Evolutionary conservation across 345 rosid species (phyloP).

Genomic region (Moricandia moricandioides): DNA sequence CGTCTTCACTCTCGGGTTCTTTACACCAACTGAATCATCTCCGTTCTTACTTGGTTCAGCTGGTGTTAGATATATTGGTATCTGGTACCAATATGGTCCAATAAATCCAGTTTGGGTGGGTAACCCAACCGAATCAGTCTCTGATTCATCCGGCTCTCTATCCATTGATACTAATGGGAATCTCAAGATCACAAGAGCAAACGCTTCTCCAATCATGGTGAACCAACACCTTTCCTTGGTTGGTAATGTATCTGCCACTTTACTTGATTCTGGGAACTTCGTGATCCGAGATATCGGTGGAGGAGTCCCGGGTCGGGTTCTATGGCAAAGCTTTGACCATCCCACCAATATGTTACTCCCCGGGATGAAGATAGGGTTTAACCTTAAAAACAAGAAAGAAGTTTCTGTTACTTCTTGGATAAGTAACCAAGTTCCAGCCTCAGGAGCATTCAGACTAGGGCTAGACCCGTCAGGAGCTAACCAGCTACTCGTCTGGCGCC

Average conservation of each 20-base stretch:
- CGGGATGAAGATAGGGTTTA: conserved; percentile 64
- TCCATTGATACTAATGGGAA: conserved; percentile 42
- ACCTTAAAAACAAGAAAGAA: conserved; percentile 45
- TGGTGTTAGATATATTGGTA: conserved; percentile 50
- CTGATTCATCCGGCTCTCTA: conserved; percentile 57
- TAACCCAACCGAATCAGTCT: conserved; percentile 44
- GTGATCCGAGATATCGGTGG: conserved; percentile 35
- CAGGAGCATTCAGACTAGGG: conserved; percentile 65
- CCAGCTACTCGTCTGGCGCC: conserved; percentile 54
- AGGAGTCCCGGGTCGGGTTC: conserved; percentile 40
- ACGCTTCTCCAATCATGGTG: conserved; percentile 35
- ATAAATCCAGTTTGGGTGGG: conserved; percentile 56
- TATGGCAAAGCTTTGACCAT: conserved; percentile 70
- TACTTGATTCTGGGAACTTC: conserved; percentile 53
- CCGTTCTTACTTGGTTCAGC: conserved; percentile 32
- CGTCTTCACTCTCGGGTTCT: conserved; percentile 57
- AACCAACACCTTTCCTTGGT: conserved; percentile 20
- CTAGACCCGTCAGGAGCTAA: conserved; percentile 42
- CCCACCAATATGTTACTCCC: conserved; percentile 54
- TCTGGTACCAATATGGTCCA: conserved; percentile 44
- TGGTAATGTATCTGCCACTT: conserved; percentile 40
- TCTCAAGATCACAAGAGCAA: conserved; percentile 44
- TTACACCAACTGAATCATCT: conserved; percentile 42
- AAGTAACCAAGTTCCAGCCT: conserved; percentile 42
- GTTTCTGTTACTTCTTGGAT: conserved; percentile 53